phyloP scores from a whole-genome alignment of 495 filamentous ascomycete genomes.

The Lepraria neglecta region DNA sequence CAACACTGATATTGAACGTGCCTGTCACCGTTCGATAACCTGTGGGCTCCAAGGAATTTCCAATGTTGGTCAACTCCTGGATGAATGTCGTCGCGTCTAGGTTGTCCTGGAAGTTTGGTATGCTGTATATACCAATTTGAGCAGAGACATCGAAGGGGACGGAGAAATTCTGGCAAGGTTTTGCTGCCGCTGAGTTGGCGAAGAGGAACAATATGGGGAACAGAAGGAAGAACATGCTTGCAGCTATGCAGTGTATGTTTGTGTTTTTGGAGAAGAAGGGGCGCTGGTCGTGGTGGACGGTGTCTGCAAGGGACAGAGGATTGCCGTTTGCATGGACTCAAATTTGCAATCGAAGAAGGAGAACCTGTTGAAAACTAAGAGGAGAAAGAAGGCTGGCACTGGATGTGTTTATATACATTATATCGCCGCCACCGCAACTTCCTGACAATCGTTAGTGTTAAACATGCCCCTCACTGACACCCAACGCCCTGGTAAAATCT shows the following conservation, averaged over 20 bases:
- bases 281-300: no score
- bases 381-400: no score
- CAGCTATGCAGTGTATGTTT: background rate
- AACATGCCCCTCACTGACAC: no score
- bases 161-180: slow-evolving; percentile 34
- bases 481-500: no score
- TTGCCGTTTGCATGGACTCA: no score
- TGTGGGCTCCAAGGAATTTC: slow-evolving; percentile 30
- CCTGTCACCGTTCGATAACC: slow-evolving; percentile 28
- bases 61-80: slow-evolving; percentile 30
- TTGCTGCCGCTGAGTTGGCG: slow-evolving; percentile 23
- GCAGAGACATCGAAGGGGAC: slow-evolving; percentile 34
- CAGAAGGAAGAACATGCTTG: background rate
- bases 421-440: no score
- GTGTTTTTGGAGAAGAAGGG: background rate
- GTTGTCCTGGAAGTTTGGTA: slow-evolving; percentile 31
- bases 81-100: slow-evolving; percentile 35
- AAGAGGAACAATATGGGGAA: background rate
- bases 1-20: slow-evolving; percentile 30
- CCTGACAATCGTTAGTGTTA: no score
- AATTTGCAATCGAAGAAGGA: no score
- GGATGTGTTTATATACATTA: no score
- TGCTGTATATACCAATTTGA: slow-evolving; percentile 33
- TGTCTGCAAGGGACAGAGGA: no score
- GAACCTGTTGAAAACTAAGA: no score